phyloP scores from a whole-genome alignment of 2,329 filamentous ascomycete genomes.

The Calonectria pseudoreteaudii region DNA sequence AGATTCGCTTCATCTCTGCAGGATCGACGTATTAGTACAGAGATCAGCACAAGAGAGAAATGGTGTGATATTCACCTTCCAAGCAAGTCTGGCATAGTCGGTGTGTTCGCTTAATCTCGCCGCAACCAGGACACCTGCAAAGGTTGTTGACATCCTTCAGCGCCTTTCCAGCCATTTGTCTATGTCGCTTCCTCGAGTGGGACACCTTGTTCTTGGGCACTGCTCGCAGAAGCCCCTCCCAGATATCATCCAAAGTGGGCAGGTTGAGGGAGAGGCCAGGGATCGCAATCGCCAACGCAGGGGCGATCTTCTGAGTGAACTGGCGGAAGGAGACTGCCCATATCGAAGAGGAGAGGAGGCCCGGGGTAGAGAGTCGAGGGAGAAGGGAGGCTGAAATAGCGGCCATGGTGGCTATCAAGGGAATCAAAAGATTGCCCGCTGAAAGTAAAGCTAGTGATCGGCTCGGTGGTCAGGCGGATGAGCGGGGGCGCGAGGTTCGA shows the following conservation, averaged over 20 bases:
- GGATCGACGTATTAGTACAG: conserved; percentile 19
- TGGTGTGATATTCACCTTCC: conserved; percentile 69
- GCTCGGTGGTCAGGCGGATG: conserved; percentile 9
- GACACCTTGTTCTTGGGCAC: conserved; percentile 99
- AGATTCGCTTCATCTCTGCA: conserved; percentile 60
- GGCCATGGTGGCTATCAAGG: conserved; percentile 56
- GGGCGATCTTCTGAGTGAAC: conserved; percentile 61
- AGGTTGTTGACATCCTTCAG: conserved; percentile 89
- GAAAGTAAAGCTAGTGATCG: conserved; percentile 21
- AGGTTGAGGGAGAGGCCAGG: conserved; percentile 69
- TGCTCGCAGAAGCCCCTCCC: conserved; percentile 91
- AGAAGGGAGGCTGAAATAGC: conserved; percentile 61
- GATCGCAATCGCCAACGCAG: conserved; percentile 67
- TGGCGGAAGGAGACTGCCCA: conserved; percentile 59
- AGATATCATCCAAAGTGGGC: conserved; percentile 79
- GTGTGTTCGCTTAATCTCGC: conserved; percentile 88
- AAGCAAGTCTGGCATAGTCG: conserved; percentile 90
- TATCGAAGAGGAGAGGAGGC: conserved; percentile 55
- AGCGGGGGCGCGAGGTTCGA: not conserved
- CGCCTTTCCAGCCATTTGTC: conserved; percentile 95
- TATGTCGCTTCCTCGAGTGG: conserved; percentile 92
- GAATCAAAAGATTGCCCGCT: conserved; percentile 23
- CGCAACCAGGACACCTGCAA: conserved; percentile 91
- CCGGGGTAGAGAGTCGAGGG: conserved; percentile 62
- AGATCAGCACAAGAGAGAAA: not conserved